Base-by-base conservation (phyloP, 2,329 filamentous ascomycete species). In the Nakataea oryzae region DNA sequence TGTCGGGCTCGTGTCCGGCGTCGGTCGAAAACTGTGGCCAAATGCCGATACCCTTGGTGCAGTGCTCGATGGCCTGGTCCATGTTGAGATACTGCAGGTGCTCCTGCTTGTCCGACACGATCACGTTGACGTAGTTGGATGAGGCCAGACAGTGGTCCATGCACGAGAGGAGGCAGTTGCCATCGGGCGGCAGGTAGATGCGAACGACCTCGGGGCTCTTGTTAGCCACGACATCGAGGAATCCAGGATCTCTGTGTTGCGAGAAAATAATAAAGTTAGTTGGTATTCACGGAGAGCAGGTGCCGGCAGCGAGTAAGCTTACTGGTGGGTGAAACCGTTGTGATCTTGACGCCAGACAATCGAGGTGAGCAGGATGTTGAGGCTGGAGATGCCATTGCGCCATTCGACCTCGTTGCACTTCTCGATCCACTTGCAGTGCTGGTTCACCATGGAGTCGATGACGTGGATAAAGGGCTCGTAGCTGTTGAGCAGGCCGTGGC, bases 391-490 rank as follows among this genome's bases (percentile, higher is more conserved):
- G 72, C 87, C 87, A 67, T 79, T 83, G 60, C 89, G 85, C 89
- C 89, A 93, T 69, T 89, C 85, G 26, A 92, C 86, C 70, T 92
- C 89, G n/a, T 86, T 77, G 66, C 86, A 89, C 76, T 92, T 93
- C 73, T 93, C 89, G 60, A 92, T 82, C 89, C 89, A 92, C 73
- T 93, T 93, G 78, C 88, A 91, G 75, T 93, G 89, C 76, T 91
- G 89, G 72, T 91, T 91, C 64, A 93, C 89, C 89, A 93, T 93
- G 1, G 87, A 90, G 73, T 92, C 88, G 68, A 93, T 91, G 68
- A 93, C 85, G 70, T 92, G 88, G 63, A 92, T 89, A 70, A 93
- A 93, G 0, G 89, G 88, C 73, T 93, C 89, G 75, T 93, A 93
- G 70, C 86, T 89, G 80, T 91, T 92, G 63, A 93, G 81, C 63